Conservation (phyloP, 345 rosid species). For the Mallotus nudiflorus region DNA sequence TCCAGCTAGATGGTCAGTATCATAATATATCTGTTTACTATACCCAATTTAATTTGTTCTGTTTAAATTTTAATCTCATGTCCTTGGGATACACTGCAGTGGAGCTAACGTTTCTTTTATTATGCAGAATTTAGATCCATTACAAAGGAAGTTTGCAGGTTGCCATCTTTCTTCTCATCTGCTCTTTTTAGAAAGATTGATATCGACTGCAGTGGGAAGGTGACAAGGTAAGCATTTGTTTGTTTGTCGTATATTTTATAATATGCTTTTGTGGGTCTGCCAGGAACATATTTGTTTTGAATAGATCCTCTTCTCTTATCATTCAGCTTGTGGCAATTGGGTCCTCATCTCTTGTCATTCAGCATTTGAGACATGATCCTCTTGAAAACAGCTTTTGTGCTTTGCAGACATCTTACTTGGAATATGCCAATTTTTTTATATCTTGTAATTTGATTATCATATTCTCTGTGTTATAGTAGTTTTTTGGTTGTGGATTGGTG, state of each 20-base stretch:
- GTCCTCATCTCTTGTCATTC: not conserved
- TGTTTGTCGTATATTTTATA: not conserved
- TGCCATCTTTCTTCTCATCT: conserved; percentile 80
- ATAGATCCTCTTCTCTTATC: not conserved
- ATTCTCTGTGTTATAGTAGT: not conserved
- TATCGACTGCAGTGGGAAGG: conserved; percentile 45
- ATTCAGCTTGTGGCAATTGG: too few species aligned
- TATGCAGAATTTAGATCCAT: conserved; percentile 19
- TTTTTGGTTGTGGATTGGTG: not conserved
- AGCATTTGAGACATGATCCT: not conserved
- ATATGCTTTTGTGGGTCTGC: not conserved
- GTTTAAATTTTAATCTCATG: not conserved
- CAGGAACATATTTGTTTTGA: not conserved
- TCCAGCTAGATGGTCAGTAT: conserved; percentile 27
- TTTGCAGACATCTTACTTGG: not conserved
- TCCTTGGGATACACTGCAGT: not conserved
- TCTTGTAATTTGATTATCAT: not conserved
- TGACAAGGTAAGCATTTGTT: conserved; percentile 60
- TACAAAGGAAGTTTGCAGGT: conserved; percentile 75
- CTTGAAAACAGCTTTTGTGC: not conserved
- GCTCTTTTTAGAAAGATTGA: conserved; percentile 74
- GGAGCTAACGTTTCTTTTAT: not conserved
- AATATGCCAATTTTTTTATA: not conserved
- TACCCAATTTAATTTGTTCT: not conserved
- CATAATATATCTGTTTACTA: not conserved